Conservation (phyloP, 441 rosid species). For the Eutrema salsugineum region DNA sequence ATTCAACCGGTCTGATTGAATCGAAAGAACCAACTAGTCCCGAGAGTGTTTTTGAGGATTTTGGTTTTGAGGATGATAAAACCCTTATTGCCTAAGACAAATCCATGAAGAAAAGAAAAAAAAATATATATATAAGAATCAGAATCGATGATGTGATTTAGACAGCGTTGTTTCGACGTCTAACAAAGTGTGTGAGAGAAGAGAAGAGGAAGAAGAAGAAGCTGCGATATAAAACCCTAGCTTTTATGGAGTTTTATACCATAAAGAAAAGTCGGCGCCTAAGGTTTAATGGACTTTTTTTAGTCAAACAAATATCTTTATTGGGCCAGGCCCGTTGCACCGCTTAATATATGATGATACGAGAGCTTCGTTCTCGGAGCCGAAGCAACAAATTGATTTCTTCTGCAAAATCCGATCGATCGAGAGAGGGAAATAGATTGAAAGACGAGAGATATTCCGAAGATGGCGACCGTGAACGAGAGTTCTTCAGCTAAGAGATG, state of each 20-base stretch:
- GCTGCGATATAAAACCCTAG: conserved; percentile 27
- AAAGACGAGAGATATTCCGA: conserved; percentile 15
- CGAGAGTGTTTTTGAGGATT: not conserved
- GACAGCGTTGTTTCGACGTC: conserved; percentile 31
- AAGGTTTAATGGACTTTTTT: no score
- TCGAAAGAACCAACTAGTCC: conserved; percentile 1
- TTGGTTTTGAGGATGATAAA: not conserved
- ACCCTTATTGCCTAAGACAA: conserved; percentile 9
- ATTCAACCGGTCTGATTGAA: conserved; percentile 32
- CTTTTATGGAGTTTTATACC: no score
- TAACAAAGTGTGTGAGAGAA: not conserved
- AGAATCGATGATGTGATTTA: conserved; percentile 22
- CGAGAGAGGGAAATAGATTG: not conserved
- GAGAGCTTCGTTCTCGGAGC: not conserved
- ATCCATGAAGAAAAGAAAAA: conserved; percentile 10
- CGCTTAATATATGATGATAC: not conserved
- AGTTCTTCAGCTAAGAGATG: conserved; percentile 64
- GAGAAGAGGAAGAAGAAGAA: not conserved
- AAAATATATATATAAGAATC: not conserved
- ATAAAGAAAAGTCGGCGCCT: no score
- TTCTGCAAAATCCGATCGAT: conserved; percentile 17
- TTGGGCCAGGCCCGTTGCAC: not conserved
- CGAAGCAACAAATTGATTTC: not conserved
- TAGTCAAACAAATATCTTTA: no score
- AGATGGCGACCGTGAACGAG: conserved; percentile 52